Evolutionary conservation across 1,139 yeast species (phyloP).

Genomic region (Scheffersomyces titani): DNA sequence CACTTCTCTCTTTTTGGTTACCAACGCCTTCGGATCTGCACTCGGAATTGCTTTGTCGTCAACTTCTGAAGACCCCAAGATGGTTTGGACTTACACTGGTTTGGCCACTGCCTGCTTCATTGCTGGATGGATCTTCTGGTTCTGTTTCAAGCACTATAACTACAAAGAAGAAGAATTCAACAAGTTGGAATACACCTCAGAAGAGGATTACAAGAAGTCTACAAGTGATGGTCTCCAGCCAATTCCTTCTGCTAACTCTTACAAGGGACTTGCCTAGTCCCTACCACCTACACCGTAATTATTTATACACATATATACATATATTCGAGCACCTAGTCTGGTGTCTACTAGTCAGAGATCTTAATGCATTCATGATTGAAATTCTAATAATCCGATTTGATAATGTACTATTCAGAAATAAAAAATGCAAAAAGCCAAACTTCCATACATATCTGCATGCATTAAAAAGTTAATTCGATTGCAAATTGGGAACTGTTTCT

Average conservation of each 20-base stretch:
- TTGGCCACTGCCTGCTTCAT: conserved; percentile 18
- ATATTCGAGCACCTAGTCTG: background rate
- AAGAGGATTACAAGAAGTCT: conserved; percentile 2
- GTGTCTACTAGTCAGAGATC: background rate
- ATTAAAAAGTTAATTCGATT: too few relatives aligned
- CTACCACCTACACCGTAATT: background rate
- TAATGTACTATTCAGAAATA: background rate
- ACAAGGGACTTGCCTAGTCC: conserved; percentile 6
- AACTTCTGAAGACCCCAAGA: conserved; percentile 17
- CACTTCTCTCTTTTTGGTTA: conserved; percentile 20
- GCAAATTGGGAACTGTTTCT: too few relatives aligned
- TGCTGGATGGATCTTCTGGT: conserved; percentile 20
- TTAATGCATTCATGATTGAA: background rate
- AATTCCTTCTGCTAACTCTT: conserved; percentile 2
- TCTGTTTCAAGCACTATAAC: conserved; percentile 20
- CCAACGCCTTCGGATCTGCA: conserved; percentile 21
- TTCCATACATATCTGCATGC: background rate
- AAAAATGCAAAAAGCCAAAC: background rate
- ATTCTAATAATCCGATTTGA: too few relatives aligned
- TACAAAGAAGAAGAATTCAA: conserved; percentile 20
- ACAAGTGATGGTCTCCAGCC: background rate
- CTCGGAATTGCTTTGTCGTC: conserved; percentile 22
- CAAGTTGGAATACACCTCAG: conserved; percentile 16
- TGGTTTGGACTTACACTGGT: conserved; percentile 20
- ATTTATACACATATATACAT: background rate